Percentiles rank a stretch among this genome's conserved stretches.
phyloP scores from a whole-genome alignment of 495 filamentous ascomycete species.

The Aspergillus diversus region DNA sequence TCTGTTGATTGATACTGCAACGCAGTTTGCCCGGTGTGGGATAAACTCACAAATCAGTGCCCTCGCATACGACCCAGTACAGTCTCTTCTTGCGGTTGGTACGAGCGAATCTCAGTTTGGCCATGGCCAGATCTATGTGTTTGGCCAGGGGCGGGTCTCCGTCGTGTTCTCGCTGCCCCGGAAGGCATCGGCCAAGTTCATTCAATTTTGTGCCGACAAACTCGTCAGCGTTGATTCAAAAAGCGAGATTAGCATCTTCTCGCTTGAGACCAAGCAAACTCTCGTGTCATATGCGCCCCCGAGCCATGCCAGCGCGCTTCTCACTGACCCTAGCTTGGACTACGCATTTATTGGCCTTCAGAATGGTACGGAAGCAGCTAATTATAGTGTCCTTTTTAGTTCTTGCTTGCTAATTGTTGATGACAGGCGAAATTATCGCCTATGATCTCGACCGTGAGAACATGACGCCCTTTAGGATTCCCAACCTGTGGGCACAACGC shows the following conservation, averaged over 20 bases:
- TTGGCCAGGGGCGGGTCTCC: conserved; percentile 79
- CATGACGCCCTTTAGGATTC: conserved; percentile 74
- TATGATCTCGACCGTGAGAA: conserved; percentile 87
- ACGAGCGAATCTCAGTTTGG: conserved; percentile 81
- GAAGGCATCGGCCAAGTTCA: conserved; percentile 67
- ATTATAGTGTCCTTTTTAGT: not conserved
- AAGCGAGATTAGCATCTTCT: conserved; percentile 81
- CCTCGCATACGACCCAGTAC: conserved; percentile 87
- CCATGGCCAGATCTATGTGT: conserved; percentile 84
- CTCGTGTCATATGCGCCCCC: conserved; percentile 70
- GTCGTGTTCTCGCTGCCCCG: conserved; percentile 66
- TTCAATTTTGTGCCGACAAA: conserved; percentile 79
- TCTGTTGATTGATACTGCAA: conserved; percentile 25
- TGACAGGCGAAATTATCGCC: conserved; percentile 72
- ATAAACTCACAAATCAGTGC: conserved; percentile 84
- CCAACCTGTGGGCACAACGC: conserved; percentile 79
- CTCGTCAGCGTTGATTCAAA: conserved; percentile 80
- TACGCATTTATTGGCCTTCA: conserved; percentile 82
- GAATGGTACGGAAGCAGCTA: conserved; percentile 53
- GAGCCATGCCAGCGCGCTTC: conserved; percentile 68
- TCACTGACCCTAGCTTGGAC: conserved; percentile 85
- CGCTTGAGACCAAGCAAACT: conserved; percentile 64
- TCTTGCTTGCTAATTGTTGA: conserved; percentile 19
- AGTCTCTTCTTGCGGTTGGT: conserved; percentile 91
- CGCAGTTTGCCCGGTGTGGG: conserved; percentile 76